Evolutionary conservation across 2,329 filamentous ascomycete genomes (phyloP), one percentile per base, ranked within the genome.

Genomic region (Diaporthe caulivora): DNA sequence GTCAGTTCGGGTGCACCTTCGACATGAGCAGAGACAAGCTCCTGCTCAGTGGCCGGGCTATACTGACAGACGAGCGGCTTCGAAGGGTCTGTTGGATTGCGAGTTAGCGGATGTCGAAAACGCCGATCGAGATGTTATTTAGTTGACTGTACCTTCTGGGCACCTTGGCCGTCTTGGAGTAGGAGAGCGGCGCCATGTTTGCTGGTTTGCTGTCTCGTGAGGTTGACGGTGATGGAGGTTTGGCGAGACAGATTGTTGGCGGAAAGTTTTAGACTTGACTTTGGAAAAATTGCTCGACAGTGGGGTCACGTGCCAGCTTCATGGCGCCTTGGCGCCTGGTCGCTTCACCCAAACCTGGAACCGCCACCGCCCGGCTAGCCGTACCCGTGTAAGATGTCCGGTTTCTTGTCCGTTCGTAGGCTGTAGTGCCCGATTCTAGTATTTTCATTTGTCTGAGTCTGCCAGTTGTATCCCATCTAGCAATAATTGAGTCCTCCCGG

Each of bases 121-220:
- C n/a, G 17, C 26, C 8, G 40, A 57, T 53, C 13, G 26, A 24
- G 6, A 47, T 17, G 17, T 55, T 37, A 13, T 40, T 24, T 9
- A 15, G 4, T 57, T 21, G 40, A 71, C 40, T 71, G 64, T 64
- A 75, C 74, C 74, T 72, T 84, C 82, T 80, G 72, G 96, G 95
- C 91, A 97, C 95, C 93, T 97, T 98, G 87, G 97, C 97, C 91
- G 97, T 99, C 95, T 99, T 99, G 86, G 94, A 97, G 91, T 98
- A 98, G 82, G 93, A 93, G 86, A 92, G 88, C 80, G 85, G 84
- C 81, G 83, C 82, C 85, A 85, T 85, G 78, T 51, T 80, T 78
- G 80, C 79, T 80, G 80, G 37, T 60, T 34, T 31, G 49, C 15
- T 69, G n/a, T 29, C 24, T 29, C 24, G 51, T 53, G 51, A 53